These are phyloP conservation scores for Kwoniella botswanensis DNA, from an alignment of 768 basidiomycete species.

Conservation along the genomic window DNA sequence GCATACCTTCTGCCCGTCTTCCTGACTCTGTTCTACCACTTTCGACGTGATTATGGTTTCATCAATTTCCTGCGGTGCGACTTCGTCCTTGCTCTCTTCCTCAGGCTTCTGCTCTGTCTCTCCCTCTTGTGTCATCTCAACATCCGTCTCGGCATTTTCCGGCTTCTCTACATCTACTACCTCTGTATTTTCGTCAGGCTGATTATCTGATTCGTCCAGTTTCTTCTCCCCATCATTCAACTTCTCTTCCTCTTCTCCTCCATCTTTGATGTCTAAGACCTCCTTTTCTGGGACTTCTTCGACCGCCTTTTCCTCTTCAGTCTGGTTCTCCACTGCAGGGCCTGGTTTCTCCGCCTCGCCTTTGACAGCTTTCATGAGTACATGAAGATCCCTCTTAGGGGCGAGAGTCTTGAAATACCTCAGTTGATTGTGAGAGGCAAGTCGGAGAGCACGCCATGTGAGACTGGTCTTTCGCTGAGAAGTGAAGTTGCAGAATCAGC, in stretches of 20 bases:
- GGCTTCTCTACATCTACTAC: neutral
- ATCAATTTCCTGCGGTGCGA: neutral
- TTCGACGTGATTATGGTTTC: neutral
- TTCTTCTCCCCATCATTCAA: slow-evolving; percentile 1
- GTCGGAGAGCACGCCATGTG: slow-evolving; percentile 42
- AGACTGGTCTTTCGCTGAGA: slow-evolving; percentile 36
- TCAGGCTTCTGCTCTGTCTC: slow-evolving; percentile 3
- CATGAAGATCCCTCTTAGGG: slow-evolving; percentile 32
- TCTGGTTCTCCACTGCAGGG: slow-evolving; percentile 9
- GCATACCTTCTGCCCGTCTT: neutral
- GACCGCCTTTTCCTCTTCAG: slow-evolving; percentile 18
- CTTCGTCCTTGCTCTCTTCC: neutral
- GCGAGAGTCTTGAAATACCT: slow-evolving; percentile 31
- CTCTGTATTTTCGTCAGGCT: slow-evolving; percentile 1
- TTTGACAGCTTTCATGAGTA: slow-evolving; percentile 32
- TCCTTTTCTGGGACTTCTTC: slow-evolving; percentile 23
- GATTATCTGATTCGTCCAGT: slow-evolving; percentile 14
- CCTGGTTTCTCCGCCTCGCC: slow-evolving; percentile 10
- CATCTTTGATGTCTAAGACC: neutral
- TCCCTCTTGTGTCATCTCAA: neutral
- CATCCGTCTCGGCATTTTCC: neutral
- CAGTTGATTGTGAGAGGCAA: slow-evolving; percentile 35
- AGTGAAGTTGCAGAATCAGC: neutral
- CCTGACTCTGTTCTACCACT: slow-evolving; percentile 4
- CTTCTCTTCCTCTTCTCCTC: neutral